phyloP scores from a whole-genome alignment of 495 filamentous ascomycete genomes.

The Penicillium cataractarum region DNA sequence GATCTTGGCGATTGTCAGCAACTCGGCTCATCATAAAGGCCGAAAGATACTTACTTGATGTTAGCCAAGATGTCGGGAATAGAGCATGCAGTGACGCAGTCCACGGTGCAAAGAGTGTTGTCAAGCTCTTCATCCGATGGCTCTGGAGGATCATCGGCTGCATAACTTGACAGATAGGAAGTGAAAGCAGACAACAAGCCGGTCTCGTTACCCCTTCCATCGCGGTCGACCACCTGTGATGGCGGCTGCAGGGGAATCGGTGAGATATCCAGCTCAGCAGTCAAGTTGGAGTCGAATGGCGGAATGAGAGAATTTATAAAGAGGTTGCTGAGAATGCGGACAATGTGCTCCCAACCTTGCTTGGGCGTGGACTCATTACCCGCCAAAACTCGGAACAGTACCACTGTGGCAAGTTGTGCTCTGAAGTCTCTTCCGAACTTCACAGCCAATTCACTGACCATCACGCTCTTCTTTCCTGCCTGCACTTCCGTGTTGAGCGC shows the following conservation, averaged over 20 bases:
- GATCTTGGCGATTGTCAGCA: constrained; percentile 49
- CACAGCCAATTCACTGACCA: constrained; percentile 98
- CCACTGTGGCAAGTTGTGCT: constrained; percentile 89
- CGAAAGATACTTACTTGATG: constrained; percentile 66
- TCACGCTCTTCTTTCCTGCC: constrained; percentile 86
- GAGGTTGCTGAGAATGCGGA: constrained; percentile 90
- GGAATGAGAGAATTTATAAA: constrained; percentile 95
- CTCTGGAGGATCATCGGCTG: constrained; percentile 95
- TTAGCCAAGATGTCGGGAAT: constrained; percentile 83
- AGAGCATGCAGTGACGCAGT: constrained; percentile 88
- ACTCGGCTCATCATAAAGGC: background rate
- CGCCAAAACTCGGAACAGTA: constrained; percentile 86
- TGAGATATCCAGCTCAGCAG: constrained; percentile 71
- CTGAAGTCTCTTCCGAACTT: constrained; percentile 94
- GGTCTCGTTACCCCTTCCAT: constrained; percentile 70
- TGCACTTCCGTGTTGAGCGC: constrained; percentile 95
- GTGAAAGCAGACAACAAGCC: constrained; percentile 92
- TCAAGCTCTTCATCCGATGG: constrained; percentile 97
- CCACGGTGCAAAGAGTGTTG: constrained; percentile 90
- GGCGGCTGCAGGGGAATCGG: constrained; percentile 88
- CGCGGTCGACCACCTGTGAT: constrained; percentile 91
- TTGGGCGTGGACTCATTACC: constrained; percentile 78
- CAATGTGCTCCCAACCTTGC: constrained; percentile 82
- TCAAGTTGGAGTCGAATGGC: constrained; percentile 74
- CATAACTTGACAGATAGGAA: constrained; percentile 97